Conservation (phyloP, 805 yeast species). For the Sporopachydermia lactativora region DNA sequence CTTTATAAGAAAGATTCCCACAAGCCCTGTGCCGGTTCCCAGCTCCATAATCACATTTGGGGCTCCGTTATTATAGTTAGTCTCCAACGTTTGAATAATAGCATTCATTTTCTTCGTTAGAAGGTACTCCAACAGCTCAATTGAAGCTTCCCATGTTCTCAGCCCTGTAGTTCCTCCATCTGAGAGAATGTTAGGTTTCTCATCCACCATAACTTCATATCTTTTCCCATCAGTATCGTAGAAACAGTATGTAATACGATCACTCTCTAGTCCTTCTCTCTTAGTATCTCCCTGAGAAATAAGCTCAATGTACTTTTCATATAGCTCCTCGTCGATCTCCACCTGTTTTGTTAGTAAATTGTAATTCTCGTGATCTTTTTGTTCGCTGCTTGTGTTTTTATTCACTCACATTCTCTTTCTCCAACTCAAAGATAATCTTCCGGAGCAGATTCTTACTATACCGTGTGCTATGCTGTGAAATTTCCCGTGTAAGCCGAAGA, state of each 20-base stretch:
- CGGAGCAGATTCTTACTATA: not conserved
- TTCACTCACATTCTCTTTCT: not conserved
- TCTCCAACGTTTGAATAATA: not conserved
- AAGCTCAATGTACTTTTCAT: not conserved
- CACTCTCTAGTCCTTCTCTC: not conserved
- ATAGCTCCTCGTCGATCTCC: not conserved
- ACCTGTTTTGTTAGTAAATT: not conserved
- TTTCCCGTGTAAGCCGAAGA: not conserved
- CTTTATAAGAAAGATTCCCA: constrained; percentile 29
- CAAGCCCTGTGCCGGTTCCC: constrained; percentile 86
- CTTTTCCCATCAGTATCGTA: not conserved
- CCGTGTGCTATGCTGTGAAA: not conserved
- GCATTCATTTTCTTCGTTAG: constrained; percentile 8
- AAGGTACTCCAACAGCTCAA: constrained; percentile 45
- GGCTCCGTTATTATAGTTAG: not conserved
- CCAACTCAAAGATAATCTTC: not conserved
- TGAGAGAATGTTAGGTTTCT: constrained; percentile 14
- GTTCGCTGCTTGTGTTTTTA: too few species aligned
- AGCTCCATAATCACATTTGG: constrained; percentile 42
- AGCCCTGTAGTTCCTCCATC: constrained; percentile 68
- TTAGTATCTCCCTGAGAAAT: not conserved
- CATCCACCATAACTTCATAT: constrained; percentile 8
- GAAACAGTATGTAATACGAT: not conserved
- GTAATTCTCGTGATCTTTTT: not conserved
- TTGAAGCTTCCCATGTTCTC: constrained; percentile 90